Conservation (phyloP, 2,329 filamentous ascomycete species). For the Trichoderma pleuroti region DNA sequence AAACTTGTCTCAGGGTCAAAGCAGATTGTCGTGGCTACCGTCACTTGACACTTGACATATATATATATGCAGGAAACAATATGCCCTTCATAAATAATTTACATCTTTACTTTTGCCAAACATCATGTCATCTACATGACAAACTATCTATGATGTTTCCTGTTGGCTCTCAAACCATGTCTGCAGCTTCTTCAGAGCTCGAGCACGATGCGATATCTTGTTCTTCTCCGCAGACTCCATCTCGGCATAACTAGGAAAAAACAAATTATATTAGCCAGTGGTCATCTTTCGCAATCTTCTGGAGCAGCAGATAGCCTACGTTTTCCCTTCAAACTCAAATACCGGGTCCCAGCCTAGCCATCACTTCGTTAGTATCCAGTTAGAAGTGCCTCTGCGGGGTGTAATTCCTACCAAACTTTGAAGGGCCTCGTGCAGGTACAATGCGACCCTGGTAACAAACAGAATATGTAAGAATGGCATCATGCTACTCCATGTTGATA, state of each 20-base stretch:
- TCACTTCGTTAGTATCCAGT: background rate
- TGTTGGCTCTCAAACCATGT: slow-evolving; percentile 58
- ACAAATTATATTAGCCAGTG: background rate
- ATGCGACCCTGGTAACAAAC: slow-evolving; percentile 59
- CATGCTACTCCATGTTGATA: background rate
- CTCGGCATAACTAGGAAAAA: slow-evolving; percentile 68
- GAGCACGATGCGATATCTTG: slow-evolving; percentile 83
- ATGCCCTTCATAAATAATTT: background rate
- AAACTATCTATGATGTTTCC: background rate
- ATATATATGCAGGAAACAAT: background rate
- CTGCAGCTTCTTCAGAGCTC: slow-evolving; percentile 82
- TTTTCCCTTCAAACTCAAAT: slow-evolving; percentile 90
- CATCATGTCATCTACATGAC: background rate
- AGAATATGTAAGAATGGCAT: background rate
- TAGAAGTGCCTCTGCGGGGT: background rate
- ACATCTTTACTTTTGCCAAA: background rate
- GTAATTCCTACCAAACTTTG: slow-evolving; percentile 68
- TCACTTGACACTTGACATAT: background rate
- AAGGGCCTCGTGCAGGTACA: slow-evolving; percentile 75
- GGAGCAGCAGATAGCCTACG: slow-evolving; percentile 44
- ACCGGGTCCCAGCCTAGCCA: slow-evolving; percentile 85
- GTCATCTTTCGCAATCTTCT: background rate
- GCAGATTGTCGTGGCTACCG: background rate
- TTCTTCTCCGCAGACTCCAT: slow-evolving; percentile 91
- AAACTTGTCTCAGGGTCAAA: background rate